These are phyloP conservation scores for Sporothrix brunneoviolacea DNA, from an alignment of 2,329 filamentous ascomycete species.

Conservation along the genomic window DNA sequence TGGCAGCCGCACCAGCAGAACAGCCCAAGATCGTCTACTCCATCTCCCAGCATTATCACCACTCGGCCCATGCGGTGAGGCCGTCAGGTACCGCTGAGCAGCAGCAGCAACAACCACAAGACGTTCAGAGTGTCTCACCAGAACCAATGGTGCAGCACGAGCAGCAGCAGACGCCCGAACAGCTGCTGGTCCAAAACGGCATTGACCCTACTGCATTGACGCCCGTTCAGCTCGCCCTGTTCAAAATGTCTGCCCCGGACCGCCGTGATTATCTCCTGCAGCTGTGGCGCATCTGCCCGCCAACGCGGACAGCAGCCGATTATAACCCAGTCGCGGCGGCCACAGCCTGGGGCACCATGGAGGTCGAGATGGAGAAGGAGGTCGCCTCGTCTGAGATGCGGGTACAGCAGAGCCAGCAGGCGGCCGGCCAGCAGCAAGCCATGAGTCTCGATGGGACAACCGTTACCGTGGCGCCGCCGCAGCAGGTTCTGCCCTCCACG, in stretches of 20 bases:
- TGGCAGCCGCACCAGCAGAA: slow-evolving; percentile 16
- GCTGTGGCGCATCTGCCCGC: slow-evolving; percentile 77
- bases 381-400: slow-evolving; percentile 53
- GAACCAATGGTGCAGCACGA: slow-evolving; percentile 25
- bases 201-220: slow-evolving; percentile 66
- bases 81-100: slow-evolving; percentile 31
- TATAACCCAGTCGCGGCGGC: slow-evolving; percentile 38
- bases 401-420: slow-evolving; percentile 45
- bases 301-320: slow-evolving; percentile 40
- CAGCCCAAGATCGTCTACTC: slow-evolving; percentile 56
- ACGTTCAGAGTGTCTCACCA: slow-evolving; percentile 31
- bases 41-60: slow-evolving; percentile 77
- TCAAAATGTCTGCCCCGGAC: slow-evolving; percentile 64
- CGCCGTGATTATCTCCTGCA: slow-evolving; percentile 72
- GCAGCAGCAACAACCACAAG: slow-evolving; percentile 25
- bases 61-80: slow-evolving; percentile 60
- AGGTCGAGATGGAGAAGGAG: slow-evolving; percentile 43
- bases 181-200: slow-evolving; percentile 57
- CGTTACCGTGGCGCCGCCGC: slow-evolving; percentile 19
- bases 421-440: neutral
- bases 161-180: slow-evolving; percentile 45
- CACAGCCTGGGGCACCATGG: slow-evolving; percentile 44
- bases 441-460: slow-evolving; percentile 45
- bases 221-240: slow-evolving; percentile 69
- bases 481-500: slow-evolving; percentile 25